These are phyloP conservation scores for Salpingoeca rosetta DNA, from an alignment of 78 protist genomes.

Conservation along the genomic window DNA sequence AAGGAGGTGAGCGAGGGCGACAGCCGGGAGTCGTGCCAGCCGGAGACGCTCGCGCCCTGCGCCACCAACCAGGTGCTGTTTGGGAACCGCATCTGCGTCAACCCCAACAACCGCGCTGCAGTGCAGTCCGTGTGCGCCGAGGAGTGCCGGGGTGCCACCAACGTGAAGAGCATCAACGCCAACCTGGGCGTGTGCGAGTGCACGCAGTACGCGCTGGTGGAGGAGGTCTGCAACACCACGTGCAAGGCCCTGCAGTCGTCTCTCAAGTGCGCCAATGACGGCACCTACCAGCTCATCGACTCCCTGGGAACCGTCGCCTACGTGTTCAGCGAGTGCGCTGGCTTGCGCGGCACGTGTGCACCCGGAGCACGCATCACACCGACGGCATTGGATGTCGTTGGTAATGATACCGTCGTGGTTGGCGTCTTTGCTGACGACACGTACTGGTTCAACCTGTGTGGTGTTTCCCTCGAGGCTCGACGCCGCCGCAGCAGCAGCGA, in stretches of 20 bases:
- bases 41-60: conserved; percentile 25
- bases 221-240: conserved; percentile 17
- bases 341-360: too few species aligned
- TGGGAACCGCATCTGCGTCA: background rate
- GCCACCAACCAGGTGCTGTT: conserved; percentile 7
- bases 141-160: background rate
- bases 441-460: background rate
- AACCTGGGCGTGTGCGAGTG: conserved; percentile 19
- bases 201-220: background rate
- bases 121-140: background rate
- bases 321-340: background rate
- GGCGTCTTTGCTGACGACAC: background rate
- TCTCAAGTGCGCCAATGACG: background rate
- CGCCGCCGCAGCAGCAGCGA: too few species aligned
- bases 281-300: background rate
- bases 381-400: too few species aligned
- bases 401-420: too few species aligned
- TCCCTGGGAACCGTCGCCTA: background rate
- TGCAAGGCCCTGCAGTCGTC: background rate
- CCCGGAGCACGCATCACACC: too few species aligned
- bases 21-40: conserved; percentile 29
- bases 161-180: background rate
- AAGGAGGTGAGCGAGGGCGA: conserved; percentile 6
- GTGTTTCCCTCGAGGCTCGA: background rate
- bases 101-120: background rate